Conservation (phyloP, 2,329 filamentous ascomycete species). For the Aspergillus carbonarius region DNA sequence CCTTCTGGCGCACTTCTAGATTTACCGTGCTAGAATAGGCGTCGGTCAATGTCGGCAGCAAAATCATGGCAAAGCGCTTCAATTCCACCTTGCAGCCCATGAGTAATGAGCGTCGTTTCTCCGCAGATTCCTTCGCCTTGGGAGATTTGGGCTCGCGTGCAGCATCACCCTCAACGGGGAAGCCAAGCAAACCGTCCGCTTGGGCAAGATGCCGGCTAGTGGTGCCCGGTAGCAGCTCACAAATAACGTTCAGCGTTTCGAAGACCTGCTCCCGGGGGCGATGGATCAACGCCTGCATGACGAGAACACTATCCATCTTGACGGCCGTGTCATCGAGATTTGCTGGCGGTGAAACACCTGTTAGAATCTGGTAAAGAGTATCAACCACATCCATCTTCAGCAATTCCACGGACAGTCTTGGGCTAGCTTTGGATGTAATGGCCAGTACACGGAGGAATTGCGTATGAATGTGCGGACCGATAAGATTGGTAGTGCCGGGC, state of each 20-base stretch:
- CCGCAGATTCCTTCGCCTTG: slow-evolving; percentile 57
- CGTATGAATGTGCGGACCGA: slow-evolving; percentile 91
- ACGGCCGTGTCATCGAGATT: slow-evolving; percentile 55
- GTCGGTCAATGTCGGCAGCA: slow-evolving; percentile 92
- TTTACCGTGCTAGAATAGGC: slow-evolving; percentile 98
- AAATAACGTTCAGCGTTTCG: slow-evolving; percentile 95
- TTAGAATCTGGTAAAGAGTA: slow-evolving; percentile 94
- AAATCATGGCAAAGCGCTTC: slow-evolving; percentile 85
- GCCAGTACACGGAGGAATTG: slow-evolving; percentile 91
- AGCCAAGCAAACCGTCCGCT: slow-evolving; percentile 47
- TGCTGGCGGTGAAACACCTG: slow-evolving; percentile 85
- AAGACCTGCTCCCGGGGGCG: slow-evolving; percentile 93
- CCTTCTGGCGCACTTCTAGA: slow-evolving; percentile 88
- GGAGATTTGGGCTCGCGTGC: slow-evolving; percentile 35
- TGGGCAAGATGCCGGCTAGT: slow-evolving; percentile 57
- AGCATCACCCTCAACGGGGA: slow-evolving; percentile 50
- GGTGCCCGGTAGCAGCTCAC: slow-evolving; percentile 81
- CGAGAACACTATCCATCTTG: slow-evolving; percentile 92
- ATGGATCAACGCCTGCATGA: slow-evolving; percentile 98
- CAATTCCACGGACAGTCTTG: slow-evolving; percentile 80
- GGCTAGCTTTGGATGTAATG: slow-evolving; percentile 86
- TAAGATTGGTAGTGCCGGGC: slow-evolving; percentile 92
- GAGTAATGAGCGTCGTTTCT: slow-evolving; percentile 78
- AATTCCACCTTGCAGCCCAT: slow-evolving; percentile 82
- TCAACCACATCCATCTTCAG: slow-evolving; percentile 97